Percentiles rank a stretch among this genome's conserved stretches.
Evolutionary conservation across 495 filamentous ascomycete species (phyloP).

Genomic region (Daldinia caldariorum): DNA sequence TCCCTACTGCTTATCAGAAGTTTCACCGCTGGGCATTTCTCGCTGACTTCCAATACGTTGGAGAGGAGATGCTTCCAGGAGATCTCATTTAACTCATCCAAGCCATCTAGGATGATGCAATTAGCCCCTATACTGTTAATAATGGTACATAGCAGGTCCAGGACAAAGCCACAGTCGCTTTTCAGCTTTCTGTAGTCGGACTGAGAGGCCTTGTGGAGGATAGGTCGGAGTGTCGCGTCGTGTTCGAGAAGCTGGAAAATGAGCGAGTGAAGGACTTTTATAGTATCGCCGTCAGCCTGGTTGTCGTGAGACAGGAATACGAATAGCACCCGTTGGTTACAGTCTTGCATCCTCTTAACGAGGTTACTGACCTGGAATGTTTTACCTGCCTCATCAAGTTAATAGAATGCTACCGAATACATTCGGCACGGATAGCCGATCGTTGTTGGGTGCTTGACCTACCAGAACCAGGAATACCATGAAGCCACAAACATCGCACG

Average conservation of each 20-base stretch:
- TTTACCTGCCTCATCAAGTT: conserved; percentile 15
- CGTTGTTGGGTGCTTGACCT: no score
- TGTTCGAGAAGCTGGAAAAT: conserved; percentile 27
- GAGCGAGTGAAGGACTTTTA: conserved; percentile 28
- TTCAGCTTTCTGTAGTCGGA: conserved; percentile 23
- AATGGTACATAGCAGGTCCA: conserved; percentile 22
- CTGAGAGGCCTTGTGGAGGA: conserved; percentile 12
- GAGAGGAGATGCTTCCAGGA: conserved; percentile 22
- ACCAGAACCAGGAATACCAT: conserved; percentile 34
- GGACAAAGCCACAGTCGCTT: conserved; percentile 15
- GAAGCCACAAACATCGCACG: conserved; percentile 20
- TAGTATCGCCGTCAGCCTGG: conserved; percentile 13
- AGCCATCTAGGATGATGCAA: conserved; percentile 20
- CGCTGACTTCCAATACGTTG: conserved; percentile 13
- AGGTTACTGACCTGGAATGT: conserved; percentile 23
- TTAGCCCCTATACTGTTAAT: conserved; percentile 15
- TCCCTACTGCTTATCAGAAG: conserved; percentile 32
- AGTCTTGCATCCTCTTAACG: conserved; percentile 13
- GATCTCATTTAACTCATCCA: conserved; percentile 25
- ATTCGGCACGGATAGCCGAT: no score
- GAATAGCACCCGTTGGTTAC: conserved; percentile 14
- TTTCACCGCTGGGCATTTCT: conserved; percentile 28
- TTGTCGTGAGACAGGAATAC: conserved; percentile 28
- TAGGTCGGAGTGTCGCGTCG: conserved; percentile 2
- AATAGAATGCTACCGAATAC: background rate